Conservation (phyloP, 2,329 filamentous ascomycete species). For the Trichoderma oligosporum region DNA sequence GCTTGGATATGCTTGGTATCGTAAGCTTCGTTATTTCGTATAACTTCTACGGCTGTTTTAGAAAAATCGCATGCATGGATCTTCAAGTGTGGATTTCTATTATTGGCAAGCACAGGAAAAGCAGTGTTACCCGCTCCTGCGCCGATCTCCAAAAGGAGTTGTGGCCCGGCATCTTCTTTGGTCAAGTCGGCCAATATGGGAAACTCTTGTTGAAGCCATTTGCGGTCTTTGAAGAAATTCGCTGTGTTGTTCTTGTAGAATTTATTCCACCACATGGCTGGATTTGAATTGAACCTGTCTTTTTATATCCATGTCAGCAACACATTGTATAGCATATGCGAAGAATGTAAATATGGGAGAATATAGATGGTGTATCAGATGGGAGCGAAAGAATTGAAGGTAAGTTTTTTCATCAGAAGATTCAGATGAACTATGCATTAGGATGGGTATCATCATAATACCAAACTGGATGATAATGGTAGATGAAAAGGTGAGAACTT, state of each 20-base stretch:
- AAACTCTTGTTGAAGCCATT: constrained; percentile 96
- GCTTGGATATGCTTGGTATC: constrained; percentile 69
- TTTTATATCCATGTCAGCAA: constrained; percentile 40
- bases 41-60: constrained; percentile 89
- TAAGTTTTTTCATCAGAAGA: constrained; percentile 59
- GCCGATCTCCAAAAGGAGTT: constrained; percentile 81
- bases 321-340: not conserved
- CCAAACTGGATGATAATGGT: constrained; percentile 25
- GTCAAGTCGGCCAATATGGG: constrained; percentile 79
- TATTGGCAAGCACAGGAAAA: constrained; percentile 81
- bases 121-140: constrained; percentile 96
- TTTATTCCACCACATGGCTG: constrained; percentile 94
- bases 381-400: constrained; percentile 67
- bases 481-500: constrained; percentile 35
- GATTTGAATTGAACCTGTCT: constrained; percentile 83
- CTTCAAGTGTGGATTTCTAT: constrained; percentile 75
- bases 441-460: constrained; percentile 54
- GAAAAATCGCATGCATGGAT: constrained; percentile 96
- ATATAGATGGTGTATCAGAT: constrained; percentile 51
- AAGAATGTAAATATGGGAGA: constrained; percentile 6
- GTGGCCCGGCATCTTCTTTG: constrained; percentile 61
- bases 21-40: constrained; percentile 76
- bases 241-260: constrained; percentile 98
- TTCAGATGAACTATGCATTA: constrained; percentile 71
- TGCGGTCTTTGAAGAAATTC: constrained; percentile 98